These are phyloP conservation scores for Plasmodium inui DNA, from an alignment of 169 alveolate species.

Conservation along the genomic window DNA sequence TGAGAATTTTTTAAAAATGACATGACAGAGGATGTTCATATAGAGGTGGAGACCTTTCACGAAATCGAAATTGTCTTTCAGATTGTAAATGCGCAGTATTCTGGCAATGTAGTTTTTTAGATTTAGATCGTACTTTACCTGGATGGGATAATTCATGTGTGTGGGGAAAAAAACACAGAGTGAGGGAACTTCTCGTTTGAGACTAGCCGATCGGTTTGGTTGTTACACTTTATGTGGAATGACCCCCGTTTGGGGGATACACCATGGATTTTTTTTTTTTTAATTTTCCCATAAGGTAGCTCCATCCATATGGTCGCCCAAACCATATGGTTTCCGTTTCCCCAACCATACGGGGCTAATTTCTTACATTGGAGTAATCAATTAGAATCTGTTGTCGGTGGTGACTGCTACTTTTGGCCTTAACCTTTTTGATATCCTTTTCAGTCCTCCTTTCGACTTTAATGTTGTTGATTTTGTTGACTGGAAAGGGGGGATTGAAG, in stretches of 20 bases:
- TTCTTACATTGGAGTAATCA: slow-evolving; percentile 68
- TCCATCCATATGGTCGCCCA: neutral
- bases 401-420: slow-evolving; percentile 7
- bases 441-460: slow-evolving; percentile 62
- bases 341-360: neutral
- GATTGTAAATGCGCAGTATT: slow-evolving; percentile 58
- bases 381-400: slow-evolving; percentile 29
- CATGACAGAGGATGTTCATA: slow-evolving; percentile 59
- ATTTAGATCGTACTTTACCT: slow-evolving; percentile 66
- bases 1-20: slow-evolving; percentile 63
- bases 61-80: slow-evolving; percentile 54
- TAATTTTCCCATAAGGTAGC: neutral
- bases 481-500: neutral
- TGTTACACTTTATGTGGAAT: neutral
- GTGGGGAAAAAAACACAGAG: neutral
- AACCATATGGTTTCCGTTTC: neutral
- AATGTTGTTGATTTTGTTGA: slow-evolving; percentile 64
- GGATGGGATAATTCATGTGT: slow-evolving; percentile 1
- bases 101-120: slow-evolving; percentile 70
- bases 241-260: neutral
- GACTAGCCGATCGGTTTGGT: neutral
- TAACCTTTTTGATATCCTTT: slow-evolving; percentile 31
- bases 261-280: too few species aligned
- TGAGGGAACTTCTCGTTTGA: neutral
- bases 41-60: slow-evolving; percentile 56